These are phyloP conservation scores for Sarocladium brachiariae DNA, from an alignment of 2,329 filamentous ascomycete genomes.

Conservation along the genomic window DNA sequence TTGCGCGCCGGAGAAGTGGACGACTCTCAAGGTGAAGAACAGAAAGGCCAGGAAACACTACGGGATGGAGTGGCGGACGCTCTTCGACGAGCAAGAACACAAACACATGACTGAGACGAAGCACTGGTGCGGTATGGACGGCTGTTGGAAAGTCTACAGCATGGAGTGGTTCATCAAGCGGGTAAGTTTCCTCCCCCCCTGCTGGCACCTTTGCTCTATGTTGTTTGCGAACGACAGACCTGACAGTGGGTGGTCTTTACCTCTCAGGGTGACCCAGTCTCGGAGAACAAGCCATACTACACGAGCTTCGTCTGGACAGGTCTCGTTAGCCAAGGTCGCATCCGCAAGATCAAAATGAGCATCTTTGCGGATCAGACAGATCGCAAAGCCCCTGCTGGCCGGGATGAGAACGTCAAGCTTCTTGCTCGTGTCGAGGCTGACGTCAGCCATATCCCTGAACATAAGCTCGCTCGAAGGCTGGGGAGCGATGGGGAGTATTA, in stretches of 20 bases:
- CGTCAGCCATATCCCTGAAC: slow-evolving; percentile 33
- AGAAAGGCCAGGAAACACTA: slow-evolving; percentile 38
- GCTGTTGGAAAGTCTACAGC: slow-evolving; percentile 28
- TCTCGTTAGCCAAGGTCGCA: slow-evolving; percentile 25
- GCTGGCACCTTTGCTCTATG: background rate
- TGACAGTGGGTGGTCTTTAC: slow-evolving; percentile 4
- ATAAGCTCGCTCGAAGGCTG: slow-evolving; percentile 22
- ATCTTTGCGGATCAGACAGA: slow-evolving; percentile 23
- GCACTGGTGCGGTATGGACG: slow-evolving; percentile 30
- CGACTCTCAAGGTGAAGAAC: slow-evolving; percentile 31
- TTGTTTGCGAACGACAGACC: too few relatives aligned
- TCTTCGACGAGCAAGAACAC: slow-evolving; percentile 25
- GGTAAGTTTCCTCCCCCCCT: slow-evolving; percentile 17
- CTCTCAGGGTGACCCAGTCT: slow-evolving; percentile 28
- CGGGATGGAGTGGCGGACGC: slow-evolving; percentile 27
- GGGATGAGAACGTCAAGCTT: slow-evolving; percentile 28
- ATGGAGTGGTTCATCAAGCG: slow-evolving; percentile 39
- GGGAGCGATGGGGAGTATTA: slow-evolving; percentile 32
- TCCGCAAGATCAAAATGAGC: slow-evolving; percentile 26
- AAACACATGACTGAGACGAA: slow-evolving; percentile 23
- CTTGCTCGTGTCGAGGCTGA: slow-evolving; percentile 33
- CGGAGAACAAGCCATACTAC: slow-evolving; percentile 27
- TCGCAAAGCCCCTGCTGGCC: slow-evolving; percentile 24
- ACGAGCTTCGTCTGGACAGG: slow-evolving; percentile 21
- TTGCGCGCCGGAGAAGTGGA: slow-evolving; percentile 25